Evolutionary conservation across 1,284 basidiomycete genomes (phyloP), one percentile per base, ranked within the genome.

Genomic region (Mycena sp.): DNA sequence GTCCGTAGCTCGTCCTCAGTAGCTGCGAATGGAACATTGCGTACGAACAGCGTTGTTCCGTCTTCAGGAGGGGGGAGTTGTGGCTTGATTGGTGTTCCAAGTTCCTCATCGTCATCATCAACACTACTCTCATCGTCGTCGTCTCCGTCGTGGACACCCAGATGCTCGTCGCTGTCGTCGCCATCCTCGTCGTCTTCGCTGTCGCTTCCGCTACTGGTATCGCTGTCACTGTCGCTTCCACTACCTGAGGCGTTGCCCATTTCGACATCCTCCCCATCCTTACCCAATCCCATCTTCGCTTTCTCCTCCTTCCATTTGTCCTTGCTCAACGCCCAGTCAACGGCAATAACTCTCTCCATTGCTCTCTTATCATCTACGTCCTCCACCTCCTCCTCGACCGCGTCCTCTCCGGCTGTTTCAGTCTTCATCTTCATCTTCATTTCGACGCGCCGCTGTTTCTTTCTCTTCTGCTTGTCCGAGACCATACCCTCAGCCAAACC

Each of bases 301-400:
- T 87, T 89, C 76, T 89, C 91, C 72, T 92, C 88, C 74, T 95
- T 86, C 92, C 93, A 98, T 75, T 92, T 93, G 60, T 94, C 92
- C 79, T 99, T 98, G 74, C 94, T 94, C 72, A 99, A 77, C 6
- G 96, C 96, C 95, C 96, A 99, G 80, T 99, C 96, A 35, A 99
- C 97, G 6, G 96, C 95, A 25, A 98, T 93, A 17, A 88, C 81
- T 51, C 96, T 82, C 69, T 87, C 90, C 50, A 72, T 79, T 14
- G 75, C 77, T 57, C 77, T 77, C 51, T 81, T 79, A 16, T 73
- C 77, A 21, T 72, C 73, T 17, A 76, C 76, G 2, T 72, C 77
- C n/a, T 79, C 78, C 30, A 76, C 78, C 16, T 74, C 80, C 17
- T 76, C 76, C 6, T 76, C 76, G 1, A 72, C 78, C 0, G 69